Base-by-base conservation (phyloP, 768 basidiomycete genomes). In the Boletus vinaceobasis region DNA sequence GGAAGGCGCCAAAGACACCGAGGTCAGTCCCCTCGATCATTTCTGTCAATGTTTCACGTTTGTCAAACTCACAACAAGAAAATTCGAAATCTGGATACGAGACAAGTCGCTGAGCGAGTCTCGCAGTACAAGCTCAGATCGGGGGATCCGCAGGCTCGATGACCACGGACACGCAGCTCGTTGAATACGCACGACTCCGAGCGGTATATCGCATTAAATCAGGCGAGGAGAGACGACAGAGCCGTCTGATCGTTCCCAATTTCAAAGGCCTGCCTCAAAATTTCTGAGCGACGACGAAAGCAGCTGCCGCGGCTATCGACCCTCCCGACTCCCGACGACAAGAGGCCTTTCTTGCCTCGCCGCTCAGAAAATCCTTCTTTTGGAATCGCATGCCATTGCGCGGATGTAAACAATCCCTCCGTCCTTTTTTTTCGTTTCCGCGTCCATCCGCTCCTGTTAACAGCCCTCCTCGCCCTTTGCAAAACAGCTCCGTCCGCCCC, bases 41-140 rank as follows among this genome's bases (percentile, higher is more conserved):
- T 61, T 43, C 61, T 65, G 65, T 56, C 60, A 49, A 54, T 76
- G 78, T 79, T 77, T 80, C 77, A 77, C 58, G 63, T 65, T 64
- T 70, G 59, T 69, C 69, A 69, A 64, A 49, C 52, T 47, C 52
- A 27, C 40, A 47, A 51, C 47, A 52, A 57, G n/a, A 46, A 58
- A 55, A 48, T 49, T 59, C 46, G 55, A 57, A 52, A 55, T 57
- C 29, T 38, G 43, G 32, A 43, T 43, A 43, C 44, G 45, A 60
- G 48, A 27, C 55, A 33, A 50, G 53, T 54, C 37, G 37, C 29
- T 21, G 9, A 33, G 13, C 49, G 7, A 11, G 49, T 44, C 48
- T 38, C 5, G 23, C 6, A 36, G 19, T 9, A 39, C 48, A 11
- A 43, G 11, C 57, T 52, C 40, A n/a, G n/a, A 17, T 17, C 31